These are phyloP conservation scores for Colletotrichum sp. DNA, from an alignment of 2,329 filamentous ascomycete species.

Conservation along the genomic window DNA sequence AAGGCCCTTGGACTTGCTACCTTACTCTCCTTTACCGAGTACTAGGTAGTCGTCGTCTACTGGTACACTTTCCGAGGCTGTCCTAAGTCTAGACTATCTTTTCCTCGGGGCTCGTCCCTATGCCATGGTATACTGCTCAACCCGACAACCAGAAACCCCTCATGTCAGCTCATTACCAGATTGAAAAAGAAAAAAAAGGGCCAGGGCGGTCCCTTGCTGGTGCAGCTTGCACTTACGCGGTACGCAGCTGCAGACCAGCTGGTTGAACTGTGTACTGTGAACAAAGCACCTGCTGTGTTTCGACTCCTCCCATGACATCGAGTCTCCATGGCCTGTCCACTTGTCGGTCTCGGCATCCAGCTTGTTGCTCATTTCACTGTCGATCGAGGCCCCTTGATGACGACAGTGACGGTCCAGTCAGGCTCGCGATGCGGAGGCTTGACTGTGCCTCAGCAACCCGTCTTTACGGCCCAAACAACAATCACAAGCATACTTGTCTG, in stretches of 20 bases:
- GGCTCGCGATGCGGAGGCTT: neutral
- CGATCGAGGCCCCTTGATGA: neutral
- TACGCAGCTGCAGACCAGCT: neutral
- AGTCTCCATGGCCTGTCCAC: conserved; percentile 1
- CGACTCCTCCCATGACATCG: conserved; percentile 2
- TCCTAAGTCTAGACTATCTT: neutral
- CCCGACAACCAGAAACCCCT: neutral
- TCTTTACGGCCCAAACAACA: neutral
- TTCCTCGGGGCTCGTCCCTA: neutral
- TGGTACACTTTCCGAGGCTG: neutral
- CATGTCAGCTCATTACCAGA: neutral
- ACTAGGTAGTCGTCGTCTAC: conserved; percentile 8
- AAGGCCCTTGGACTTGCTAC: neutral
- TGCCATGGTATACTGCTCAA: neutral
- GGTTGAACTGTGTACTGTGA: neutral
- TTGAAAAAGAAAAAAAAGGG: neutral
- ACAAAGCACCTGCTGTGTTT: neutral
- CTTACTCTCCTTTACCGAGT: neutral
- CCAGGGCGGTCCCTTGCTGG: neutral
- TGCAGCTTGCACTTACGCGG: neutral
- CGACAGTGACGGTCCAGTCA: neutral
- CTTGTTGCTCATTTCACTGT: neutral
- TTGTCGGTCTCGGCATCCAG: neutral
- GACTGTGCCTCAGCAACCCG: neutral
- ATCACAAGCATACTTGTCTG: neutral